Evolutionary conservation across 257 asterid genomes (phyloP).

Genomic region (Plectranthus barbatus): DNA sequence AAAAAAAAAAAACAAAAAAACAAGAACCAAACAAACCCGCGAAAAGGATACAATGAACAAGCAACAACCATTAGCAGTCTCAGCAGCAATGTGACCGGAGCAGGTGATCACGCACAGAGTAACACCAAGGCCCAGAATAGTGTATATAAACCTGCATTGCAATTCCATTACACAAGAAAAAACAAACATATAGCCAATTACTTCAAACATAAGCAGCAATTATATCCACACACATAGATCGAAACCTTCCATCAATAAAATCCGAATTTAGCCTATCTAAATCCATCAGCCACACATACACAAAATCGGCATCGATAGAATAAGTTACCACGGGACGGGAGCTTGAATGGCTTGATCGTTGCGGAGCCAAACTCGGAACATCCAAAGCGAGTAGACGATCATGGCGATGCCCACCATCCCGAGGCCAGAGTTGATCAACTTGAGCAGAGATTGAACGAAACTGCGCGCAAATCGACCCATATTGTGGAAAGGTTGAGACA

Average conservation of each 20-base stretch:
- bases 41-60: constrained; percentile 53
- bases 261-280: background rate
- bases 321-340: constrained; percentile 64
- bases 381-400: constrained; percentile 79
- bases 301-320: background rate
- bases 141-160: constrained; percentile 53
- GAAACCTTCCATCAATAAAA: background rate
- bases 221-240: too few species aligned
- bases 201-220: background rate
- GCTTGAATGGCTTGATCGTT: constrained; percentile 31
- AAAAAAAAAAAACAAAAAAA: background rate
- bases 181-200: background rate
- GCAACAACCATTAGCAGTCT: constrained; percentile 62
- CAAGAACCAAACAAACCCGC: background rate
- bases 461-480: constrained; percentile 71
- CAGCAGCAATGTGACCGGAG: constrained; percentile 67
- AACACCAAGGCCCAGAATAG: constrained; percentile 51
- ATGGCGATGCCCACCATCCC: constrained; percentile 78
- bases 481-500: background rate
- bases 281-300: background rate
- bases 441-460: constrained; percentile 65
- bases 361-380: constrained; percentile 72
- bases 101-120: constrained; percentile 41
- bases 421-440: constrained; percentile 59
- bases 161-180: background rate